Evolutionary conservation across 768 basidiomycete species (phyloP).

Genomic region (Dentipellis fragilis): DNA sequence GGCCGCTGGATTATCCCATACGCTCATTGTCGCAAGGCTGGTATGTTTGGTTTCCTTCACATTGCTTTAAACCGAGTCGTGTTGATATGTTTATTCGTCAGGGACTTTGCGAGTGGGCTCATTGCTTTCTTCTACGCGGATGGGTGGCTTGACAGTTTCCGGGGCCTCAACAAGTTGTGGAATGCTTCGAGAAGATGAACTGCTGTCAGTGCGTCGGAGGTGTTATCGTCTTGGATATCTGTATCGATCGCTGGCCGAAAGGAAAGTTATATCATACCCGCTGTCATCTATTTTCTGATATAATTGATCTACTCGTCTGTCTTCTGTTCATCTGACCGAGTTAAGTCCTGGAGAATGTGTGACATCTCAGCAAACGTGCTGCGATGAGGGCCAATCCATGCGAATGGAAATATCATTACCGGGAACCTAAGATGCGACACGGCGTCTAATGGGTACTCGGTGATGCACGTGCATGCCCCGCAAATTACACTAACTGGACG

Average conservation of each 20-base stretch:
- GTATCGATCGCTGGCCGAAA: background rate
- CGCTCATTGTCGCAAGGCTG: constrained; percentile 65
- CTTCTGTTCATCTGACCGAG: no score
- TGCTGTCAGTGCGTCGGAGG: background rate
- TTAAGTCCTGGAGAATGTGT: no score
- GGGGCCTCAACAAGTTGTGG: constrained; percentile 26
- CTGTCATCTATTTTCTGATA: background rate
- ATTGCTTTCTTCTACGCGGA: constrained; percentile 40
- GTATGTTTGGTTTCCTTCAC: constrained; percentile 31
- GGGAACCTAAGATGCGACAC: no score
- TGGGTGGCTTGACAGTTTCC: constrained; percentile 32
- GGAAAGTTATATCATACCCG: background rate
- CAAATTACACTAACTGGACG: no score
- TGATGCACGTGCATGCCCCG: no score
- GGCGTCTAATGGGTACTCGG: no score
- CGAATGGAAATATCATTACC: no score
- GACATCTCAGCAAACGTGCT: no score
- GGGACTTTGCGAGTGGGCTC: constrained; percentile 43
- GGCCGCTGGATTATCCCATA: constrained; percentile 78
- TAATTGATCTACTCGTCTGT: background rate
- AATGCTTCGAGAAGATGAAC: constrained; percentile 24
- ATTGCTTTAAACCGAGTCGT: background rate
- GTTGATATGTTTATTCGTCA: constrained; percentile 13
- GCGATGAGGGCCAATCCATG: no score
- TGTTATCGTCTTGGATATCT: background rate